These are phyloP conservation scores for Zygnema cylindricum DNA, from an alignment of 139 green algal species.

Conservation along the genomic window DNA sequence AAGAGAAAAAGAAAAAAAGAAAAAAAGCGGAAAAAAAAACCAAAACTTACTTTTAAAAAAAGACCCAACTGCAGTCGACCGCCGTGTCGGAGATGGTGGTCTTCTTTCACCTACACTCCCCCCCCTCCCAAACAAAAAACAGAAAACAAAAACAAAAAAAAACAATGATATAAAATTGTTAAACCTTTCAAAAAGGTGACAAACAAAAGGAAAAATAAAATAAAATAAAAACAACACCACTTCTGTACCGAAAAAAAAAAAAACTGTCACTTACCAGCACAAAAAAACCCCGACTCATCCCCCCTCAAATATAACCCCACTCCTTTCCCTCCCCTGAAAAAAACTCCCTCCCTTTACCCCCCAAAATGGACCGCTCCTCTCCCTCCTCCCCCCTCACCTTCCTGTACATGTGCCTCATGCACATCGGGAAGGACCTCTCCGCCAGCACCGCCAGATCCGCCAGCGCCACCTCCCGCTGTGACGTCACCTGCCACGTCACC, in stretches of 20 bases:
- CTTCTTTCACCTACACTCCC: constrained; percentile 66
- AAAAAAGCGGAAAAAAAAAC: too few relatives aligned
- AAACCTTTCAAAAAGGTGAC: neutral
- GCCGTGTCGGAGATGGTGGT: constrained; percentile 88
- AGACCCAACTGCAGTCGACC: constrained; percentile 91
- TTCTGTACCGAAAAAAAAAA: neutral
- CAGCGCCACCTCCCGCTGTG: constrained; percentile 47
- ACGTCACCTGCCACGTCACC: too few relatives aligned
- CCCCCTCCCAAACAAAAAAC: neutral
- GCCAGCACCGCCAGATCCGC: constrained; percentile 52
- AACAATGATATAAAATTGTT: neutral
- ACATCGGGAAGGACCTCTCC: constrained; percentile 65
- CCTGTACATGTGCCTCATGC: constrained; percentile 60
- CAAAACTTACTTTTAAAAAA: constrained; percentile 91
- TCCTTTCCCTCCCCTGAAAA: neutral
- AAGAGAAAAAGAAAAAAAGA: too few relatives aligned
- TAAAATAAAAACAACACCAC: neutral
- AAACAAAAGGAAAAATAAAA: neutral
- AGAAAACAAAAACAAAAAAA: neutral
- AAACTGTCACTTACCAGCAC: neutral
- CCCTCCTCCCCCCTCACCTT: too few relatives aligned
- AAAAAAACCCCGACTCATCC: neutral
- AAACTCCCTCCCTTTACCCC: too few relatives aligned
- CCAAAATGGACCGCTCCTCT: too few relatives aligned
- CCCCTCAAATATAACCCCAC: neutral